Percentiles rank a stretch among this genome's conserved stretches.
phyloP scores from a whole-genome alignment of 2,329 filamentous ascomycete genomes.

The Sclerotiophoma versabilis region DNA sequence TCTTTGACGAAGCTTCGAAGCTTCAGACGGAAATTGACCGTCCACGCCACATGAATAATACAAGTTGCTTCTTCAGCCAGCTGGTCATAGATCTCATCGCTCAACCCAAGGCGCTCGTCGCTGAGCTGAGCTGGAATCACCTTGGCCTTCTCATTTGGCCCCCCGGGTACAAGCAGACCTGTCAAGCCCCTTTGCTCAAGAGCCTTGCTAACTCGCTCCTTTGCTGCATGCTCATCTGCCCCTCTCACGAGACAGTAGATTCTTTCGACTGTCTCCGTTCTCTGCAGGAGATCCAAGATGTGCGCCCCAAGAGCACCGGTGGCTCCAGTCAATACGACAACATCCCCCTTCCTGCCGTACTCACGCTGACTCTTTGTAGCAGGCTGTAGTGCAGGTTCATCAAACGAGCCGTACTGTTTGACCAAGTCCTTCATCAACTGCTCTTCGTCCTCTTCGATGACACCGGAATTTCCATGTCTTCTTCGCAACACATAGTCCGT shows the following conservation, averaged over 20 bases:
- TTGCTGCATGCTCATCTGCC: slow-evolving; percentile 42
- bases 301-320: slow-evolving; percentile 62
- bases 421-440: slow-evolving; percentile 57
- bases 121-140: slow-evolving; percentile 60
- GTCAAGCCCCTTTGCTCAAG: slow-evolving; percentile 41
- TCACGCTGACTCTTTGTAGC: slow-evolving; percentile 5
- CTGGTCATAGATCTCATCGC: slow-evolving; percentile 48
- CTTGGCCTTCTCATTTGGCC: slow-evolving; percentile 49
- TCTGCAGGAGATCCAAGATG: slow-evolving; percentile 56
- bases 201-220: slow-evolving; percentile 44
- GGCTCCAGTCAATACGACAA: slow-evolving; percentile 56
- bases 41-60: slow-evolving; percentile 70
- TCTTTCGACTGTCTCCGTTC: slow-evolving; percentile 48
- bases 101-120: slow-evolving; percentile 58
- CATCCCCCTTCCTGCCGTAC: slow-evolving; percentile 10
- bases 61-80: slow-evolving; percentile 56
- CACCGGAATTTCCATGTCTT: slow-evolving; percentile 47
- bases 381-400: slow-evolving; percentile 11
- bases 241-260: slow-evolving; percentile 66
- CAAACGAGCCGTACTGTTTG: slow-evolving; percentile 56
- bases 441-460: slow-evolving; percentile 46
- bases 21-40: slow-evolving; percentile 68
- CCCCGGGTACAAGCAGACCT: slow-evolving; percentile 24
- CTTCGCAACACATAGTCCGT: slow-evolving; percentile 49
- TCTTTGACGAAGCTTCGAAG: slow-evolving; percentile 63